Conservation (phyloP, 306 rosid species). For the Vigna angularis region DNA sequence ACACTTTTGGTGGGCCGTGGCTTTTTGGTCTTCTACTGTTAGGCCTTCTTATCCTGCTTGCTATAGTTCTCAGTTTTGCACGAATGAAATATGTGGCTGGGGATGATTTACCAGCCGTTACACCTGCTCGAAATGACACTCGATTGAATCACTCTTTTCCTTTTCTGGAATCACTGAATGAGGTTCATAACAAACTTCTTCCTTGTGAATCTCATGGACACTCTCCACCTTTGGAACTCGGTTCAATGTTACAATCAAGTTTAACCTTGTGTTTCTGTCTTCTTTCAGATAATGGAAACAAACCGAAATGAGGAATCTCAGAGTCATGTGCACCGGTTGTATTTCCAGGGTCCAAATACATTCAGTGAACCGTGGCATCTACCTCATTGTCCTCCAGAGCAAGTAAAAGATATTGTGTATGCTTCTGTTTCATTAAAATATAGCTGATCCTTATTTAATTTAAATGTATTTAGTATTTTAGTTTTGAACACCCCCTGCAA, state of each 20-base stretch:
- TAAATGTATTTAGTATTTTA: conserved; percentile 17
- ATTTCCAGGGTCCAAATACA: conserved; percentile 98
- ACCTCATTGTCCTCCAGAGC: conserved; percentile 94
- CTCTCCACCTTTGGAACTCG: conserved; percentile 25
- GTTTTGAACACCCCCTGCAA: conserved; percentile 24
- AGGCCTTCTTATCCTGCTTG: conserved; percentile 77
- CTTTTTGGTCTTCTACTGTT: conserved; percentile 74
- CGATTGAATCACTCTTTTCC: conserved; percentile 90
- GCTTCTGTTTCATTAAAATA: conserved; percentile 46
- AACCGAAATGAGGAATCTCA: conserved; percentile 94
- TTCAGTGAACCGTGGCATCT: conserved; percentile 98
- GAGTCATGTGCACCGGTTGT: conserved; percentile 92
- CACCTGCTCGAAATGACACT: conserved; percentile 75
- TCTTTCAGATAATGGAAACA: conserved; percentile 89
- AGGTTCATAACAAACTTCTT: conserved; percentile 62
- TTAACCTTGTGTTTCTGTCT: conserved; percentile 38
- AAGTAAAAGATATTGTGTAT: conserved; percentile 94
- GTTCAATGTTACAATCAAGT: conserved; percentile 23
- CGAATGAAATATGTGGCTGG: conserved; percentile 79
- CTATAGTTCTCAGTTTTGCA: conserved; percentile 92
- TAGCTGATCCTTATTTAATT: conserved; percentile 43
- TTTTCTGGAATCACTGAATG: conserved; percentile 93
- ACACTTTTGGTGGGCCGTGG: conserved; percentile 99
- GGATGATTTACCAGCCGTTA: conserved; percentile 69
- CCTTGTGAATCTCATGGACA: conserved; percentile 34